These are phyloP conservation scores for Pseudoneurospora amorphoporcata DNA, from an alignment of 495 filamentous ascomycete species.

Conservation along the genomic window DNA sequence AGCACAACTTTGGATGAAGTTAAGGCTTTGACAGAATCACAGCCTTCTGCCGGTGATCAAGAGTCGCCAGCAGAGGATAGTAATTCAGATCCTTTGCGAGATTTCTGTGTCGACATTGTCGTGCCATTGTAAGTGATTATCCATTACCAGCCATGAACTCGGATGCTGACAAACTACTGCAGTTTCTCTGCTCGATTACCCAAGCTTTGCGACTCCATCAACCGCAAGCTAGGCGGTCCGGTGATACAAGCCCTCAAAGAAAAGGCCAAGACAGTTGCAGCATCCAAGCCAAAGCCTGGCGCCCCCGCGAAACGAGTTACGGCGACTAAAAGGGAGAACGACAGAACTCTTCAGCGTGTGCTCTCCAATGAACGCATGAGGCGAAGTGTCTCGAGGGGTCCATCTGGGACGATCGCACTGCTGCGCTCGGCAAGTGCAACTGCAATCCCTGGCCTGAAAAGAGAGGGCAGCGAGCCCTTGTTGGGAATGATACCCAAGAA, in stretches of 20 bases:
- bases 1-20: slow-evolving; percentile 53
- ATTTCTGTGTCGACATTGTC: slow-evolving; percentile 90
- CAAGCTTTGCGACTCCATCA: slow-evolving; percentile 66
- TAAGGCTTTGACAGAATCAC: slow-evolving; percentile 43
- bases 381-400: slow-evolving; percentile 41
- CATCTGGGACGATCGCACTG: slow-evolving; percentile 45
- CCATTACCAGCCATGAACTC: background rate
- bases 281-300: slow-evolving; percentile 39
- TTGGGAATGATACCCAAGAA: slow-evolving; percentile 40
- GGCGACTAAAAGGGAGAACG: slow-evolving; percentile 41
- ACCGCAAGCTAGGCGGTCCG: slow-evolving; percentile 77
- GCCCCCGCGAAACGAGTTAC: slow-evolving; percentile 44
- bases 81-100: slow-evolving; percentile 31
- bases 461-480: slow-evolving; percentile 52
- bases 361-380: slow-evolving; percentile 56
- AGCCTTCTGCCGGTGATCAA: slow-evolving; percentile 16
- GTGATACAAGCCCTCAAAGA: slow-evolving; percentile 48
- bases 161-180: slow-evolving; percentile 9
- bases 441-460: slow-evolving; percentile 46
- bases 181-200: slow-evolving; percentile 75
- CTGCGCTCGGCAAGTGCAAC: slow-evolving; percentile 60
- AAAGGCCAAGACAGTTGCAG: slow-evolving; percentile 29
- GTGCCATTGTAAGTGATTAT: slow-evolving; percentile 64
- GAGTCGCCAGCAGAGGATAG: slow-evolving; percentile 19
- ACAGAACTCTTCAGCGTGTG: slow-evolving; percentile 56